A percentile compares a stretch with the other conserved stretches of the same genome.
phyloP scores from a whole-genome alignment of 2,329 filamentous ascomycete species.

The Trichoderma koningiopsis region DNA sequence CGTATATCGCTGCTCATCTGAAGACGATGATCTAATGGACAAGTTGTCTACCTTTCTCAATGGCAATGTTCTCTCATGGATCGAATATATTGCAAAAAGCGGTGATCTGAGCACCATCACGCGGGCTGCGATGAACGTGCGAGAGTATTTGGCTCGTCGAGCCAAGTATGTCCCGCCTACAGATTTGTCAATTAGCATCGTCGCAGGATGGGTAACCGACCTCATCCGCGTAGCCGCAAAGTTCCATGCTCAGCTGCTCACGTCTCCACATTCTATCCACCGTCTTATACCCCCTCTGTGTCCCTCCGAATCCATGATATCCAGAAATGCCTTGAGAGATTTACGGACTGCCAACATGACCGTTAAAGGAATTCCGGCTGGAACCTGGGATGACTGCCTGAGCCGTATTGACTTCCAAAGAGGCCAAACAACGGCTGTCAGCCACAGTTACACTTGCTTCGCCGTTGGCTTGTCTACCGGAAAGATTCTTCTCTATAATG shows the following conservation, averaged over 20 bases:
- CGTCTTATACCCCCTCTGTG: conserved; percentile 5
- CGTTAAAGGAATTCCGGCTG: neutral
- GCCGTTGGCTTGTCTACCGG: neutral
- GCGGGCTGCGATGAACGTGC: neutral
- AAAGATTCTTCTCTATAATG: neutral
- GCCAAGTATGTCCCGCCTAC: neutral
- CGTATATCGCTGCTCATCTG: neutral
- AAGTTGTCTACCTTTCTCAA: neutral
- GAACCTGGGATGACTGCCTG: neutral
- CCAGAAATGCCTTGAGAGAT: neutral
- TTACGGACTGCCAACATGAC: neutral
- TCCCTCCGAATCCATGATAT: conserved; percentile 9
- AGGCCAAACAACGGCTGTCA: neutral
- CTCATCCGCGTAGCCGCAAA: neutral
- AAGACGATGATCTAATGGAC: neutral
- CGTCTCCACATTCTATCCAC: neutral
- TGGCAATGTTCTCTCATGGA: neutral
- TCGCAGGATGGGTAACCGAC: neutral
- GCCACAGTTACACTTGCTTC: neutral
- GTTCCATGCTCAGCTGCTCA: conserved; percentile 3
- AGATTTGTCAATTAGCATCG: neutral
- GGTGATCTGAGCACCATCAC: neutral
- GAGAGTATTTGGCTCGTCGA: neutral
- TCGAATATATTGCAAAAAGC: conserved; percentile 1
- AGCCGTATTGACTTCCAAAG: conserved; percentile 3